phyloP scores from a whole-genome alignment of 2,329 filamentous ascomycete species.

The Monosporascus ibericus region DNA sequence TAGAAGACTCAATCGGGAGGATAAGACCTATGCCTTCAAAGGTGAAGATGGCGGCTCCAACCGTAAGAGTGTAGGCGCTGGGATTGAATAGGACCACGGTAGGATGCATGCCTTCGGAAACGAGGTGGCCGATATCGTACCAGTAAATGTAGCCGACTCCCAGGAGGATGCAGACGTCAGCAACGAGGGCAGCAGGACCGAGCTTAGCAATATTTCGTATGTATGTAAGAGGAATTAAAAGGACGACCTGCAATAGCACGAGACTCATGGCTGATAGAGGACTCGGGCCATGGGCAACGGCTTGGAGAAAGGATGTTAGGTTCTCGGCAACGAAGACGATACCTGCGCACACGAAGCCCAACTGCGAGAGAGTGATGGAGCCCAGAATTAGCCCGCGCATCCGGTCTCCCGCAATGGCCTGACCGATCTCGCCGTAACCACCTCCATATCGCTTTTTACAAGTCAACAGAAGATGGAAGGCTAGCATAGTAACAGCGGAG shows the following conservation, averaged over 20 bases:
- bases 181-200: slow-evolving; percentile 60
- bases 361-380: slow-evolving; percentile 67
- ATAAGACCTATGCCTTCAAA: slow-evolving; percentile 76
- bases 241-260: slow-evolving; percentile 59
- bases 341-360: slow-evolving; percentile 73
- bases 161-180: slow-evolving; percentile 66
- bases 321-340: slow-evolving; percentile 76
- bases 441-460: slow-evolving; percentile 60
- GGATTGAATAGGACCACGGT: slow-evolving; percentile 67
- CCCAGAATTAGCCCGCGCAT: slow-evolving; percentile 61
- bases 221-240: slow-evolving; percentile 60
- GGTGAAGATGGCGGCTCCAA: slow-evolving; percentile 70
- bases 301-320: slow-evolving; percentile 58
- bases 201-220: slow-evolving; percentile 73
- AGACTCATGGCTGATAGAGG: slow-evolving; percentile 51
- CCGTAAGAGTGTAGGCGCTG: slow-evolving; percentile 60
- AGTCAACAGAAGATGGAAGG: slow-evolving; percentile 65
- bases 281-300: slow-evolving; percentile 45
- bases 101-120: slow-evolving; percentile 48
- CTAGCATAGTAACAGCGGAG: slow-evolving; percentile 60
- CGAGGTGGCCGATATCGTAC: slow-evolving; percentile 57
- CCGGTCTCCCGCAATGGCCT: slow-evolving; percentile 55
- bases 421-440: slow-evolving; percentile 69
- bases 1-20: slow-evolving; percentile 68
- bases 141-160: slow-evolving; percentile 69